These are phyloP conservation scores for Davidsoniella australis DNA, from an alignment of 2,329 filamentous ascomycete species.

Conservation along the genomic window DNA sequence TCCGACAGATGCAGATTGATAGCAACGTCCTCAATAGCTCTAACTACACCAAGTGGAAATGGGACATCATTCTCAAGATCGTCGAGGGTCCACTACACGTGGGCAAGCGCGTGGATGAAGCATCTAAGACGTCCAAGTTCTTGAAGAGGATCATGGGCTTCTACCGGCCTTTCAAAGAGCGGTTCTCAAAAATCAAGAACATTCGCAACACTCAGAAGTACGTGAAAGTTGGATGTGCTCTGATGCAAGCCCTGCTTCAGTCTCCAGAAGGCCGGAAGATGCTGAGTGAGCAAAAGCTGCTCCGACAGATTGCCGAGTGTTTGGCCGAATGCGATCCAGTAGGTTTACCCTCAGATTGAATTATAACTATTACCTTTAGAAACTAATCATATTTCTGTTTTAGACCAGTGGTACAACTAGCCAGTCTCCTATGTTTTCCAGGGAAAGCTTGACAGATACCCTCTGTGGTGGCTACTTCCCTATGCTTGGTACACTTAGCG, in stretches of 20 bases:
- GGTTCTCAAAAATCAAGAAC: slow-evolving; percentile 79
- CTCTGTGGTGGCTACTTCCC: slow-evolving; percentile 87
- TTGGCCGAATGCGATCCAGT: slow-evolving; percentile 87
- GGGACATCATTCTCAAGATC: slow-evolving; percentile 78
- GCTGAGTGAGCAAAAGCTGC: slow-evolving; percentile 75
- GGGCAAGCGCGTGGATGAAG: slow-evolving; percentile 82
- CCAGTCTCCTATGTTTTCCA: slow-evolving; percentile 69
- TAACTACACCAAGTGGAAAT: slow-evolving; percentile 93
- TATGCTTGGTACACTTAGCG: slow-evolving; percentile 74
- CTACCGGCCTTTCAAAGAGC: slow-evolving; percentile 90
- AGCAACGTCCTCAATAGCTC: slow-evolving; percentile 76
- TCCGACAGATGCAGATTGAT: slow-evolving; percentile 51
- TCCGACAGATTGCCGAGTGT: slow-evolving; percentile 89
- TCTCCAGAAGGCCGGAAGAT: slow-evolving; percentile 73
- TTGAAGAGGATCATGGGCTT: slow-evolving; percentile 90
- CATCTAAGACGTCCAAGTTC: slow-evolving; percentile 87
- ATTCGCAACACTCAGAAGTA: slow-evolving; percentile 91
- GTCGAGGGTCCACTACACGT: slow-evolving; percentile 87
- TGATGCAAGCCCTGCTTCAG: slow-evolving; percentile 75
- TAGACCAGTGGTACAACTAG: slow-evolving; percentile 60
- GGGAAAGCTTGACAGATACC: slow-evolving; percentile 67
- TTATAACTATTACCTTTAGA: not conserved
- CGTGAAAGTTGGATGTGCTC: slow-evolving; percentile 70
- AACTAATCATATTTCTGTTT: not conserved
- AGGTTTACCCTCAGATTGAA: slow-evolving; percentile 17